Base-by-base conservation (phyloP, 306 rosid species). In the Luffa acutangula region DNA sequence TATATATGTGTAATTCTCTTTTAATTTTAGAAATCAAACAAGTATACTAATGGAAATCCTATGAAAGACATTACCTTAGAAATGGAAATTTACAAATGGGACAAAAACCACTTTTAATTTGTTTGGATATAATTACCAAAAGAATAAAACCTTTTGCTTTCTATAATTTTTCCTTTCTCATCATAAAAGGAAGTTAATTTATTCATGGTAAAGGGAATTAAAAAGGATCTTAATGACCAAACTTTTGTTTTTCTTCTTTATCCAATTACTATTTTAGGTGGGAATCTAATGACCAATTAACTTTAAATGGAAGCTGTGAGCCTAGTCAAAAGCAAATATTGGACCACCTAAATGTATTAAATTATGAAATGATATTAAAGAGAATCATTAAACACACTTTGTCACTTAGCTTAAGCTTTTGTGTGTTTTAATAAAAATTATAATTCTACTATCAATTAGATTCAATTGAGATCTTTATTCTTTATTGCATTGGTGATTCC, bases 11-110 rank as follows among this genome's bases (percentile, higher is more conserved):
- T 46, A 46, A 46, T 9, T 46, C 3, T 46, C 52, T 46, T 46
- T 9, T 46, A 9, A 46, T 46, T 46, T 46, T 54, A 15, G 21
- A 54, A 57, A 6, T 3, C 33, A 57, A 57, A 57, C 63, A 14
- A 17, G 7, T 20, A 57, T 57, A 57, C 12, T 57, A 76, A 58
- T 76, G 80, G 80, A 57, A 56, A 76, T 76, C 80, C 80, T 34
- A 76, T 57, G 80, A 21, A 64, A 76, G 0, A 37, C 18, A 76
- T 76, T 39, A 76, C 37, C 67, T 57, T 9, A 20, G 49, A 53
- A 57, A 73, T n/a, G 34, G 33, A 39, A 17, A 25, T 25, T 25
- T 52, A 7, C 11, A 75, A 75, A 75, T 45, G 20, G 25, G 25
- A 53, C 43, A 53, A 9, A 9, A 76, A 39, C 66, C 17, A 7